Conservation (phyloP, 2,329 filamentous ascomycete genomes). For the Penicillium glabrum region DNA sequence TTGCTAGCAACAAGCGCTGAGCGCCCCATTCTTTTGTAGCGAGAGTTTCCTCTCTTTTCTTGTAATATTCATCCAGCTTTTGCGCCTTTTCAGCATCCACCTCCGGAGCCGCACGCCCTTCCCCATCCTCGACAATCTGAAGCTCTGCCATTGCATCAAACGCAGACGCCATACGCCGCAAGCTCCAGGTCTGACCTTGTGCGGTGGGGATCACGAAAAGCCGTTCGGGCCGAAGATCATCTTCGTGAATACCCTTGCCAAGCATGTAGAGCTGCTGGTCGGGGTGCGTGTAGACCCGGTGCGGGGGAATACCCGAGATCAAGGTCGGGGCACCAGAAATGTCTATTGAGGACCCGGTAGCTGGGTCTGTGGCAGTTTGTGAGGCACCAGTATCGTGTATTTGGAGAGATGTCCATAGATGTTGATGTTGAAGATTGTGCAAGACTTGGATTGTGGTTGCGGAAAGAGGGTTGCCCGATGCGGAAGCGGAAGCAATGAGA, state of each 20-base stretch:
- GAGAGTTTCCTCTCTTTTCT: conserved; percentile 24
- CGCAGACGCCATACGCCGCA: conserved; percentile 55
- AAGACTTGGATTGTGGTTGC: conserved; percentile 59
- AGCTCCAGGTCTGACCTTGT: conserved; percentile 60
- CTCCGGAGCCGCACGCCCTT: conserved; percentile 2
- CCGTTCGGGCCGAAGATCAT: conserved; percentile 50
- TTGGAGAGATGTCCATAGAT: conserved; percentile 59
- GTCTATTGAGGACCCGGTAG: neutral
- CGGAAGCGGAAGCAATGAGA: conserved; percentile 35
- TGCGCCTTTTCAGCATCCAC: conserved; percentile 27
- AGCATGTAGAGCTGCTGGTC: conserved; percentile 64
- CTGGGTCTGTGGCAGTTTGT: neutral
- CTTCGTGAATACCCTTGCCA: conserved; percentile 48
- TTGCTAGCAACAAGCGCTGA: conserved; percentile 59
- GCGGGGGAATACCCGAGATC: conserved; percentile 62
- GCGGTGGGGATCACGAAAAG: conserved; percentile 62
- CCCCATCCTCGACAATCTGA: conserved; percentile 7
- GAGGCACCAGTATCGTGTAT: conserved; percentile 40
- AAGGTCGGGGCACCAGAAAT: conserved; percentile 45
- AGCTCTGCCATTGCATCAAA: conserved; percentile 54
- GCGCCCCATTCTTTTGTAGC: conserved; percentile 42
- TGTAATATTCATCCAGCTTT: conserved; percentile 34
- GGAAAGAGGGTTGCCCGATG: conserved; percentile 27
- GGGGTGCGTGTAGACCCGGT: conserved; percentile 62
- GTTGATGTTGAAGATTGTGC: conserved; percentile 65